Conservation (phyloP, 2,329 filamentous ascomycete genomes). For the Ceratocystis papillata region DNA sequence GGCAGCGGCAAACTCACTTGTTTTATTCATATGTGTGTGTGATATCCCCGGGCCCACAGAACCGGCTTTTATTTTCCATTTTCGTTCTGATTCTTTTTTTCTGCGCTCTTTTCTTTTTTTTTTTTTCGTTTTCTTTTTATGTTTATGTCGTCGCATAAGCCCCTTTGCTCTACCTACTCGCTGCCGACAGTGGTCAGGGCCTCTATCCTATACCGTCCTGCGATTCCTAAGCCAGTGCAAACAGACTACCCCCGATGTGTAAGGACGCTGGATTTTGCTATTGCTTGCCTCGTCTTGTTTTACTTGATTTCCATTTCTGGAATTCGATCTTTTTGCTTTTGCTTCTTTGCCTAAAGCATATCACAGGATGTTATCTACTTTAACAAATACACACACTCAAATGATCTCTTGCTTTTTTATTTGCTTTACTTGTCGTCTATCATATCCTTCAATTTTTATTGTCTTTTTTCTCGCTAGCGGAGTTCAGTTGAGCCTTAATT, state of each 20-base stretch:
- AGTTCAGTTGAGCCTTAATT: no score
- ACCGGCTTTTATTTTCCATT: slow-evolving; percentile 15
- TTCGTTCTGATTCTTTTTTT: slow-evolving; percentile 13
- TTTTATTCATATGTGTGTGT: slow-evolving; percentile 7
- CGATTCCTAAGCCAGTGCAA: no score
- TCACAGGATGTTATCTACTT: background rate
- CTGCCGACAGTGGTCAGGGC: no score
- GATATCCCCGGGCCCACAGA: slow-evolving; percentile 14
- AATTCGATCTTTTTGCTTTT: background rate
- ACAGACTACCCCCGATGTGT: no score
- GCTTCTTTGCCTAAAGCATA: background rate
- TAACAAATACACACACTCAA: background rate
- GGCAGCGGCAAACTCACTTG: background rate
- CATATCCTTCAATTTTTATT: no score
- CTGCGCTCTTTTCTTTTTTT: background rate
- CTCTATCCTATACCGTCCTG: no score
- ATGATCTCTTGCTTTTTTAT: background rate
- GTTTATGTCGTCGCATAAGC: no score
- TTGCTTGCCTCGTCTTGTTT: no score
- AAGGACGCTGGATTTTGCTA: no score
- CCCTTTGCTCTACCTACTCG: no score
- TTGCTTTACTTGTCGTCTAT: background rate
- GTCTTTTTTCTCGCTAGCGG: no score
- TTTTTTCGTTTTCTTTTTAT: background rate
- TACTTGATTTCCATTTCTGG: no score